Base-by-base conservation (phyloP, 2,329 filamentous ascomycete genomes). In the Rhynchosporium graminicola region DNA sequence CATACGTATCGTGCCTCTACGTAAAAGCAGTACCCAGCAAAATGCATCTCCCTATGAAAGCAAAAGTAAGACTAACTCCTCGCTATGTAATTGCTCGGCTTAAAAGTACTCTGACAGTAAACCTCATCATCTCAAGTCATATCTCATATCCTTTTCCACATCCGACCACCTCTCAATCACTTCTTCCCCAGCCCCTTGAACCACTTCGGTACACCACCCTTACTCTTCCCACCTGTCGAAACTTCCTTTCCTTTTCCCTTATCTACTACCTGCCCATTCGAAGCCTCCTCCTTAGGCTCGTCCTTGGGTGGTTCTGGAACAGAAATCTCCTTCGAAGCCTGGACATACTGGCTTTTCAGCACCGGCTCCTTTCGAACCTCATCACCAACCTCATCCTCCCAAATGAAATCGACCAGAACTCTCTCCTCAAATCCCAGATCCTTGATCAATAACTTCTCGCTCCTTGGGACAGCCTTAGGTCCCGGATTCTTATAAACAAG, bases 331-430 rank as follows among this genome's bases (percentile, higher is more conserved):
- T 83, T 83, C 0, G 91, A 91, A 70, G 84, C 80, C 58, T 81
- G 80, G 33, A 84, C 82, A 58, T 88, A 80, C 31, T 79, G 77
- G 1, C 74, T 68, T 69, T 75, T 72, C 46, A 75, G 60, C 7
- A 66, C 69, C 29, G 76, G 77, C 33, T n/a, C 31, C 36, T 81
- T 81, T 63, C 87, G 80, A 4, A 81, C 82, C 10, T 81, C 77
- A 1, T 77, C 71, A n/a, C 83, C 80, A 1, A 87, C 89, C 43
- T 76, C 80, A 52, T 87, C 83, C 26, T 86, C 84, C 90, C 92
- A 96, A 0, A 86, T 77, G 64, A 96, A 83, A 63, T 88, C 94
- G 48, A 97, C 79, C 8, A 96, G 79, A 38, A 93, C 87, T 40
- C 86, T 83, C 6, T 87, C 87, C 3, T 81, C 82, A 65, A 97